Evolutionary conservation across 345 rosid genomes (phyloP), one percentile per base, ranked within the genome.

Genomic region (Passiflora organensis): DNA sequence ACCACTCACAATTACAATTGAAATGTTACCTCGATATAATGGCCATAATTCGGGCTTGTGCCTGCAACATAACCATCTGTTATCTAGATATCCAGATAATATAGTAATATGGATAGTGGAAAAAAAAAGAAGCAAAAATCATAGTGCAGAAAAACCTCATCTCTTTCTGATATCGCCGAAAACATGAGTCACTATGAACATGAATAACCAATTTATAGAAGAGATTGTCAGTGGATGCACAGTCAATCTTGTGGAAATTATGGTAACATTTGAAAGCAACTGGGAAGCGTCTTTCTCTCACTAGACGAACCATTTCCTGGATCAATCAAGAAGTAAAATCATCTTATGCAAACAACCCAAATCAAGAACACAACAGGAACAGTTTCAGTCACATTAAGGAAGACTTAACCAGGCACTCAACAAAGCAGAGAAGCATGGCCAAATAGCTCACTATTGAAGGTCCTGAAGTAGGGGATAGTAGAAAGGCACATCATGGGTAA

Each of bases 111-210:
- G 24, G 9, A 56, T 44, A 51, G 50, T 32, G 15, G 58, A 17
- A 51, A 36, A 16, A 22, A 22, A 20, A 38, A 67, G 41, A 45
- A 20, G 19, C 28, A 60, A 6, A 1, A 47, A 67, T 32, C 37
- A 24, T 10, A 2, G 37, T 49, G 60, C 46, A 65, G 17, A 20
- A 11, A 43, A 32, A 93, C 99, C 96, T 88, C 89, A 89, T 89
- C 72, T 93, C 99, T 62, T 84, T 93, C 54, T 86, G 96, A 71
- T 93, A 93, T 60, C 99, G 82, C 69, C 85, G 75, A 68, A 93
- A 93, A 61, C 45, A 82, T 5, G 94, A 86, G 72, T 89, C 99
- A 55, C 84, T 80, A 52, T 56, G 87, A 58, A 93, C 96, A 81
- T 93, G 99, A 71, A 93, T 76, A 59, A 86, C 96, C 94, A 93